phyloP scores from a whole-genome alignment of 1,284 basidiomycete genomes.

The Pascua sp. region DNA sequence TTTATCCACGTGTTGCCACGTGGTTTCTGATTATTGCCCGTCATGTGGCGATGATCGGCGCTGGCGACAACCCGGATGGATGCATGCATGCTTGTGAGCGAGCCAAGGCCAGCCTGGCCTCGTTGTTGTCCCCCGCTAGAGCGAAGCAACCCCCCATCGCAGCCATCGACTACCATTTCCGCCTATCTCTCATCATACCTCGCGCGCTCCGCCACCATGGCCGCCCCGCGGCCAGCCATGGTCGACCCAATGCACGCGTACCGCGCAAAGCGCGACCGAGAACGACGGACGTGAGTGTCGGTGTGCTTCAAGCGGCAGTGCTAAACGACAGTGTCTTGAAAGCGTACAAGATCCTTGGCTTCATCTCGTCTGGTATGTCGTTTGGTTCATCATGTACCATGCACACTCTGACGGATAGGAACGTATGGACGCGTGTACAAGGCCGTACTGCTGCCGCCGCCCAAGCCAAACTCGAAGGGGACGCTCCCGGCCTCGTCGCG shows the following conservation, averaged over 20 bases:
- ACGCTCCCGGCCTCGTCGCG: slow-evolving; percentile 28
- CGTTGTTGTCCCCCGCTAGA: too few relatives aligned
- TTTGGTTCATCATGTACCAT: not conserved
- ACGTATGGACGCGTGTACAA: slow-evolving; percentile 99
- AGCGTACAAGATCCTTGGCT: slow-evolving; percentile 90
- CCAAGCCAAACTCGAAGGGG: slow-evolving; percentile 22
- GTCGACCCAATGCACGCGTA: slow-evolving; percentile 69
- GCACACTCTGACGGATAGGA: slow-evolving; percentile 51
- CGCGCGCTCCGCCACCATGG: slow-evolving; percentile 10
- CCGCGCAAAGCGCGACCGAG: slow-evolving; percentile 68
- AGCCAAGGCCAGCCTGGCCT: too few relatives aligned
- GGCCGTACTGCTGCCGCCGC: slow-evolving; percentile 58
- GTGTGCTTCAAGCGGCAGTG: not conserved
- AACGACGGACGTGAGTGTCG: slow-evolving; percentile 52
- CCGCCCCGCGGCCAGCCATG: slow-evolving; percentile 18
- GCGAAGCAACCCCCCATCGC: not conserved
- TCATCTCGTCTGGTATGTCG: slow-evolving; percentile 71
- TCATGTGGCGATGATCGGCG: not conserved
- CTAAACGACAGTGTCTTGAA: slow-evolving; percentile 57
- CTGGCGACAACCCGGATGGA: not conserved
- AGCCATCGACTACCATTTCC: not conserved
- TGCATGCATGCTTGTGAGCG: too few relatives aligned
- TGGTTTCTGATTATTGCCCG: too few relatives aligned
- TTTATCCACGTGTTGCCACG: too few relatives aligned
- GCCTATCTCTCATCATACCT: not conserved